phyloP scores from a whole-genome alignment of 768 basidiomycete species.

The Tricholoma furcatifolium region DNA sequence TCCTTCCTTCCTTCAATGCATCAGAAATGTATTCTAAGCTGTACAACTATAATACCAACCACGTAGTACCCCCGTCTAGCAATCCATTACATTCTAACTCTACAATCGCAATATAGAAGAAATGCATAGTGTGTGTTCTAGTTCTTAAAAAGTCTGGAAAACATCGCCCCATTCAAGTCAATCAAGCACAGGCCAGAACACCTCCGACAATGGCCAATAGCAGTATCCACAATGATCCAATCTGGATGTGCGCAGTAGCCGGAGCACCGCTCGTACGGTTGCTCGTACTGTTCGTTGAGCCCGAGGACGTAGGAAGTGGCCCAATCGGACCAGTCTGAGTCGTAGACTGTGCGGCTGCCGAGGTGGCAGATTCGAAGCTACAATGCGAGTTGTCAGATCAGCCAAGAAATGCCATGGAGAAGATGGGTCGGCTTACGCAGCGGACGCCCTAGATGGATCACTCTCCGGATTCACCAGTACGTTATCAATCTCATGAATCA shows the following conservation, averaged over 20 bases:
- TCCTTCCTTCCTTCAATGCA: no score
- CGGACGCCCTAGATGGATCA: constrained; percentile 43
- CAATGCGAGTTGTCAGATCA: no score
- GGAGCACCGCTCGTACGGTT: not conserved
- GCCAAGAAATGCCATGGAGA: not conserved
- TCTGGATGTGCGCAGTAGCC: not conserved
- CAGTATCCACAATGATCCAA: not conserved
- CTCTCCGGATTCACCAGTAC: constrained; percentile 47
- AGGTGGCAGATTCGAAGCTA: constrained; percentile 46
- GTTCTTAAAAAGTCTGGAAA: no score
- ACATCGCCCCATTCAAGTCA: no score
- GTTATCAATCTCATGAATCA: constrained; percentile 59
- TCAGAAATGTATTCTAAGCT: no score
- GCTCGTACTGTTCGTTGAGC: not conserved
- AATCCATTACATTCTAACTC: no score
- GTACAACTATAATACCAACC: no score
- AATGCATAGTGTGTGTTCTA: no score
- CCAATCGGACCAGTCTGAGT: constrained; percentile 44
- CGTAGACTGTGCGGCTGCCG: constrained; percentile 35
- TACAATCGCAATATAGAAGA: no score
- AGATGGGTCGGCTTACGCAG: constrained; percentile 38
- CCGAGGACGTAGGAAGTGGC: constrained; percentile 4
- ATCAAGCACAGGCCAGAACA: no score
- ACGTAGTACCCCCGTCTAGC: no score
- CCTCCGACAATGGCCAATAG: not conserved